phyloP scores from a whole-genome alignment of 2,329 filamentous ascomycete genomes.

The Ceratocystis variospora region DNA sequence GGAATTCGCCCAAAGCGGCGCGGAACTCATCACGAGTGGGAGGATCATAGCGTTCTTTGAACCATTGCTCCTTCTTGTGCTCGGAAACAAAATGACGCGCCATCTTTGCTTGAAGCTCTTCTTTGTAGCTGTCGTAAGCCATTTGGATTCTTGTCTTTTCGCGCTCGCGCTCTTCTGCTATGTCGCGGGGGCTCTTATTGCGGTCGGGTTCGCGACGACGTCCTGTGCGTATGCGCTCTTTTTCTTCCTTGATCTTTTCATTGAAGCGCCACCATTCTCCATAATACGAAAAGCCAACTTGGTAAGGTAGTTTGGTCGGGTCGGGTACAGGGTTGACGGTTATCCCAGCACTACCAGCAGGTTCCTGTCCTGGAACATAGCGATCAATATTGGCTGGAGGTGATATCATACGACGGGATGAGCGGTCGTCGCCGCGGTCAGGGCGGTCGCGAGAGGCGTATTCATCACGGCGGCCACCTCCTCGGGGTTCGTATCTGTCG shows the following conservation, averaged over 20 bases:
- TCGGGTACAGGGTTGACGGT: conserved; percentile 55
- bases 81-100: conserved; percentile 78
- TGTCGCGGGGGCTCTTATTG: conserved; percentile 49
- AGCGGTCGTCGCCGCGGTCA: conserved; percentile 41
- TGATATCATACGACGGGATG: conserved; percentile 42
- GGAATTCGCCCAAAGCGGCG: conserved; percentile 62
- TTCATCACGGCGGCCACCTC: conserved; percentile 43
- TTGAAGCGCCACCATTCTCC: conserved; percentile 78
- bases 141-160: conserved; percentile 66
- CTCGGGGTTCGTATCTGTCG: conserved; percentile 63
- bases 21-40: conserved; percentile 66
- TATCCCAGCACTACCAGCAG: conserved; percentile 29
- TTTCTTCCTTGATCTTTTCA: conserved; percentile 70
- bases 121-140: conserved; percentile 53
- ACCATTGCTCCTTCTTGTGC: conserved; percentile 96
- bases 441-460: conserved; percentile 38
- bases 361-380: conserved; percentile 64
- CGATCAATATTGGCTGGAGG: conserved; percentile 65
- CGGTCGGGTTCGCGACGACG: conserved; percentile 52
- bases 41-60: conserved; percentile 82
- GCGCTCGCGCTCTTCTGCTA: conserved; percentile 60
- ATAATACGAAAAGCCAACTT: conserved; percentile 76
- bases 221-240: conserved; percentile 55
- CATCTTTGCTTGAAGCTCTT: conserved; percentile 61
- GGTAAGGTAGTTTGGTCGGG: conserved; percentile 58